A percentile compares a stretch with the other conserved stretches of the same genome.
These are phyloP conservation scores for Exophiala xenobiotica DNA, from an alignment of 2,329 filamentous ascomycete species.

Conservation along the genomic window DNA sequence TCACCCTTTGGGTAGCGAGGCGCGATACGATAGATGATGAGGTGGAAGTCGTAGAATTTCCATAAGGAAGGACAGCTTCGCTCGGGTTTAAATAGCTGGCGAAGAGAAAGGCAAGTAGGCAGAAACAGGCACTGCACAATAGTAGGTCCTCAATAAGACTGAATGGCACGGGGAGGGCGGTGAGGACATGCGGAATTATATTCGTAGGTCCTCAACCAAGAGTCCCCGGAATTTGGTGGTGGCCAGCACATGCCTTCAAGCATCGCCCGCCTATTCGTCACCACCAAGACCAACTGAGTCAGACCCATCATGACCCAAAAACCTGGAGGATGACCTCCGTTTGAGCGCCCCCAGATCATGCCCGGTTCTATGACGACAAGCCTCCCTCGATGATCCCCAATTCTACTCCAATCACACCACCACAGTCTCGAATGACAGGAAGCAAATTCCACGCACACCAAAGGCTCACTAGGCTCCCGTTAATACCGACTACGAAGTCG, in stretches of 20 bases:
- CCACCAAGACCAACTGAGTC: neutral
- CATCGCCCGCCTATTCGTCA: neutral
- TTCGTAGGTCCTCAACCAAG: too few species aligned
- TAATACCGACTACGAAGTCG: too few species aligned
- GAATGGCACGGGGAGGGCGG: neutral
- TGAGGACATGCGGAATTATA: neutral
- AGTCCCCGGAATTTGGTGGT: neutral
- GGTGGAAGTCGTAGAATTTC: slow-evolving; percentile 25
- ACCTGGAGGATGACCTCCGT: too few species aligned
- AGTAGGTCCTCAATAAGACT: neutral
- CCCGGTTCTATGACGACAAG: neutral
- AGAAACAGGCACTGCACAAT: neutral
- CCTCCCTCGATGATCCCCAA: too few species aligned
- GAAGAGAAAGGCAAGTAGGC: neutral
- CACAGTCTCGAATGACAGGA: neutral
- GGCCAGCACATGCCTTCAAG: slow-evolving; percentile 14
- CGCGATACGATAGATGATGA: slow-evolving; percentile 20
- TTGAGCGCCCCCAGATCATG: neutral
- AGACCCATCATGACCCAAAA: too few species aligned
- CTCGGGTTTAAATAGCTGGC: neutral
- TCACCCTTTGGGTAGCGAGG: slow-evolving; percentile 28
- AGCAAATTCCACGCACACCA: too few species aligned
- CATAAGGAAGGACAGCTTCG: slow-evolving; percentile 17
- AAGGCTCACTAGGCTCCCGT: too few species aligned
- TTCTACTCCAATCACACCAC: neutral